Evolutionary conservation across 306 rosid species (phyloP), one percentile per base, ranked within the genome.

Genomic region (Rosa chinensis): DNA sequence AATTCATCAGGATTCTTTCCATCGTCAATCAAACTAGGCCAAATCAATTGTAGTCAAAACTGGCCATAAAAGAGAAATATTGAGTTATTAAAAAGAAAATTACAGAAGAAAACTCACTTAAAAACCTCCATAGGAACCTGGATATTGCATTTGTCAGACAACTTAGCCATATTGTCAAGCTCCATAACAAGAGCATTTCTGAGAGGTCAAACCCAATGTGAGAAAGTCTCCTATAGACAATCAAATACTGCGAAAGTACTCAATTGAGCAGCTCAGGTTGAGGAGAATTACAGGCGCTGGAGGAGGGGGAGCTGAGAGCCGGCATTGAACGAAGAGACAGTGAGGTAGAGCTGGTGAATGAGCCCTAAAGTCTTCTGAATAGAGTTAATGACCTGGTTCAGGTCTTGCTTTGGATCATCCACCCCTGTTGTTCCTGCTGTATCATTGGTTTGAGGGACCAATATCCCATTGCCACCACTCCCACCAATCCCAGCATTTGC

Each of bases 1-100:
- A 96, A 93, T 73, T 96, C 97, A 84, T 96, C 99, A 21, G 98
- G 99, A 86, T 96, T 96, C 87, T 96, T 94, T 76, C 97, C 99
- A 49, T 92, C 97, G 56, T 94, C 99, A 61, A 94, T 94, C 87
- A 93, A 90, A 88, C 99, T 92, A 63, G 56, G 70, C 17, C n/a
- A 83, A 59, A 82, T 64, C 21, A 50, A 67, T 21, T 70, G 55
- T 40, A 69, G 56, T 75, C 72, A 74, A 66, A 67, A 73, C 53
- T 28, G 48, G 32, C 28, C 18, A 45, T 35, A 35, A 75, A 16
- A 49, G 40, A 55, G 18, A 80, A 82, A 35, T 70, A 61, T 68
- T 70, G 53, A 79, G 23, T 23, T 58, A 49, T 20, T 63, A 14
- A 81, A 86, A 59, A 45, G 62, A 43, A 76, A 75, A 74, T 32